A percentile compares a stretch with the other conserved stretches of the same genome.
phyloP scores from a whole-genome alignment of 768 basidiomycete species.

The Termitomyces sp. region DNA sequence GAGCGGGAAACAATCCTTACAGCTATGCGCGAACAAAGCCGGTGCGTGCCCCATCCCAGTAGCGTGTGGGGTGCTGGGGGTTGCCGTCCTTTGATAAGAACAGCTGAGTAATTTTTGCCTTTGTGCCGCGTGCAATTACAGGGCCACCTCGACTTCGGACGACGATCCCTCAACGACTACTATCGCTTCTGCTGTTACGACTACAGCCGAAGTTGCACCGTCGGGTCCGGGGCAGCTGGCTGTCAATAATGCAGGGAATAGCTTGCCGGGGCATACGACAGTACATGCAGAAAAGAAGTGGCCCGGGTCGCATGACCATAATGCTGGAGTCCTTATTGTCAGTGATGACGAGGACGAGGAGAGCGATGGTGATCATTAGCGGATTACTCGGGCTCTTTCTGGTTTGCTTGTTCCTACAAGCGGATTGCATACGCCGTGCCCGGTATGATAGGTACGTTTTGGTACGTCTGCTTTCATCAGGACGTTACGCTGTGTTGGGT shows the following conservation, averaged over 20 bases:
- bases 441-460: conserved; percentile 8
- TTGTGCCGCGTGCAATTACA: conserved; percentile 18
- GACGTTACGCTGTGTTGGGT: neutral
- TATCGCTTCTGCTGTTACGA: neutral
- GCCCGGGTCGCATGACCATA: conserved; percentile 38
- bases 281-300: conserved; percentile 28
- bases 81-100: neutral
- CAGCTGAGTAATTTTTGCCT: conserved; percentile 17
- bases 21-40: conserved; percentile 42
- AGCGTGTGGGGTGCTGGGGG: conserved; percentile 7
- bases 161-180: conserved; percentile 12
- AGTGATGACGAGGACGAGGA: conserved; percentile 27
- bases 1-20: conserved; percentile 43
- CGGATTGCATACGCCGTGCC: neutral
- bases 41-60: conserved; percentile 35
- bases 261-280: neutral
- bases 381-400: neutral
- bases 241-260: neutral
- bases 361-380: conserved; percentile 10
- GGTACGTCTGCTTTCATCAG: conserved; percentile 1
- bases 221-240: neutral
- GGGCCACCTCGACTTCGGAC: conserved; percentile 22
- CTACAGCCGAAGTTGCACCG: neutral
- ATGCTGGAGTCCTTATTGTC: conserved; percentile 35
- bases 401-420: neutral